Percentiles rank a stretch among this genome's conserved stretches.
Conservation (phyloP, 352 stramenopile genomes). For the Pythium sukuiense region DNA sequence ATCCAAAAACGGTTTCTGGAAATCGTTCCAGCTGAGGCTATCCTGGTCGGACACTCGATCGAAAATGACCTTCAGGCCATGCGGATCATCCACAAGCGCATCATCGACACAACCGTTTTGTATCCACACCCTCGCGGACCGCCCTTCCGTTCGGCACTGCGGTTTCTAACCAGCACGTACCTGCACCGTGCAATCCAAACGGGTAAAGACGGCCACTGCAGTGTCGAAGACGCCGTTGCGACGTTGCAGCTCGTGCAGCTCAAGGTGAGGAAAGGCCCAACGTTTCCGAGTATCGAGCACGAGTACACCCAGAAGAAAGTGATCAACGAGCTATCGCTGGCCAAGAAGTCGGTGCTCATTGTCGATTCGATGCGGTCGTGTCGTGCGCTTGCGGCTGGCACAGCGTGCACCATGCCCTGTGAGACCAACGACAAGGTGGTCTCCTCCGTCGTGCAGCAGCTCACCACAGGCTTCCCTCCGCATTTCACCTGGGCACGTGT, state of each 20-base stretch:
- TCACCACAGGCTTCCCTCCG: constrained; percentile 80
- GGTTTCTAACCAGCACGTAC: constrained; percentile 73
- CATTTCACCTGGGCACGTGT: constrained; percentile 78
- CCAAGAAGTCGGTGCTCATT: constrained; percentile 80
- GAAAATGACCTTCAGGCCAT: constrained; percentile 84
- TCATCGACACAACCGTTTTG: constrained; percentile 82
- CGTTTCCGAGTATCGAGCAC: constrained; percentile 68
- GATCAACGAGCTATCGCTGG: constrained; percentile 61
- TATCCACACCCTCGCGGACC: constrained; percentile 81
- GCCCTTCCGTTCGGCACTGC: constrained; percentile 74
- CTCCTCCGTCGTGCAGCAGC: constrained; percentile 62
- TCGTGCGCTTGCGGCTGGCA: constrained; percentile 58
- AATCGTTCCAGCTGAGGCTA: constrained; percentile 62
- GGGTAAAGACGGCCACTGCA: constrained; percentile 71
- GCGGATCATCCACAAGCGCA: constrained; percentile 61
- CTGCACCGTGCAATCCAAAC: constrained; percentile 76
- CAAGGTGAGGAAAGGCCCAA: constrained; percentile 75
- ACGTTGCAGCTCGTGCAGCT: constrained; percentile 75
- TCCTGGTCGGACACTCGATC: constrained; percentile 88
- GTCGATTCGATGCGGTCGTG: constrained; percentile 68
- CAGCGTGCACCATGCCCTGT: constrained; percentile 60
- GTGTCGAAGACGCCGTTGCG: constrained; percentile 75
- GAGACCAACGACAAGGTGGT: constrained; percentile 51
- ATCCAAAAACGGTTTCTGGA: constrained; percentile 65
- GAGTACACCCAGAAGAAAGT: constrained; percentile 81